Evolutionary conservation across 192 early-diverging fungal species (phyloP), one percentile per base, ranked within the genome.

Genomic region (Coemansia sp.): DNA sequence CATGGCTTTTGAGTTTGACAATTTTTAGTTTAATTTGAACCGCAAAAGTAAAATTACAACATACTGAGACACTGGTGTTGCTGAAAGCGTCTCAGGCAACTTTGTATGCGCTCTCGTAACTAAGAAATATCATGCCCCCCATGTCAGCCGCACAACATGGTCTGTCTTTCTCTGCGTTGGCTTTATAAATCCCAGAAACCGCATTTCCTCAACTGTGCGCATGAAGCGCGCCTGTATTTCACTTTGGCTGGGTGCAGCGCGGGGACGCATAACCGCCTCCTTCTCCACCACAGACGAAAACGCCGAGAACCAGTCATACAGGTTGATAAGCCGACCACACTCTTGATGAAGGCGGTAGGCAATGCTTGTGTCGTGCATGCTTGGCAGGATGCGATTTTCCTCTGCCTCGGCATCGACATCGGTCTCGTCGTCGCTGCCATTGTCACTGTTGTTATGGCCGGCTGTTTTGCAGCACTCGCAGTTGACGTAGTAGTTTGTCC

Each of bases 321-420:
- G 72, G 68, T 99, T 97, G 74, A 99, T 96, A 84, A 98, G 77
- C 61, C 90, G 86, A 3, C 95, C 94, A 72, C 92, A 97, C 62
- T 97, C 95, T 7, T 91, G 81, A 77, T 97, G 93, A 13, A 98
- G 84, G 48, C 89, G 87, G 70, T 99, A 99, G 7, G 92, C 74
- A 39, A 98, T 92, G 77, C 89, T 90, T 0, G 90, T 93, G 72
- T 99, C 97, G 52, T 92, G 84, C 70, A 91, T 85, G 30, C 85
- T 87, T 1, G 88, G 82, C 57, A 82, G 42, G 21, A 96, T 70
- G 51, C 72, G 68, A 25, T 73, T 59, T 18, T 74, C 79, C 20
- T 72, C 71, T 18, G 71, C 79, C 20, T 72, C 71, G 21, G 65
- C 77, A 40, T 71, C 70, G 15, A 68, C 76, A 57, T 49, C 59